These are phyloP conservation scores for Fusarium sp. DNA, from an alignment of 2,329 filamentous ascomycete genomes.

Conservation along the genomic window DNA sequence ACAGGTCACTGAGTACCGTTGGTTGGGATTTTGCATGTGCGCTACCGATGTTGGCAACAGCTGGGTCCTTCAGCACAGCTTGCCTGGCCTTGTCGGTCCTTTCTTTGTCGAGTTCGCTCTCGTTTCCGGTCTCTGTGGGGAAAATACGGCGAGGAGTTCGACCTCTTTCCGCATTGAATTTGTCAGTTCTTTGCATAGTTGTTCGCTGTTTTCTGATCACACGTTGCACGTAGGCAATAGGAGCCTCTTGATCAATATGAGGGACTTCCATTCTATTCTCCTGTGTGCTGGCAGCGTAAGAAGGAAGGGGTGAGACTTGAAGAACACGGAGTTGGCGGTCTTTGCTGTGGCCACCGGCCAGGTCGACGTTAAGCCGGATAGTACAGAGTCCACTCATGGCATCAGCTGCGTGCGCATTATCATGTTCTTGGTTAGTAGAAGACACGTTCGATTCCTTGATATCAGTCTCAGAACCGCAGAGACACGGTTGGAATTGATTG, in stretches of 20 bases:
- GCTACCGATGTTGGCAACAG: constrained; percentile 23
- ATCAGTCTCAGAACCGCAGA: constrained; percentile 8
- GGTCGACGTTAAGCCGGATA: constrained; percentile 7
- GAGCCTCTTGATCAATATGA: neutral
- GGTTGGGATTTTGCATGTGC: neutral
- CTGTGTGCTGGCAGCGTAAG: neutral
- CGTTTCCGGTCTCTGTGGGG: neutral
- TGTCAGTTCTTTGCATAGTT: constrained; percentile 12
- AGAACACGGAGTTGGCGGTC: constrained; percentile 28
- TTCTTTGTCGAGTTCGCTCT: neutral
- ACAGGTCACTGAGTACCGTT: neutral
- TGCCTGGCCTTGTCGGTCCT: constrained; percentile 13
- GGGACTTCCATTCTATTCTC: neutral
- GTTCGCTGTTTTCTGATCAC: neutral
- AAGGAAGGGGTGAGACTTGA: constrained; percentile 22
- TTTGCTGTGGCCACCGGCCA: neutral
- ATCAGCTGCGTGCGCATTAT: neutral
- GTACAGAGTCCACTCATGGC: constrained; percentile 8
- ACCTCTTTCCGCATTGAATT: neutral
- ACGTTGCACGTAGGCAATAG: constrained; percentile 30
- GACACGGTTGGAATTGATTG: constrained; percentile 3
- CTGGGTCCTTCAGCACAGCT: constrained; percentile 33
- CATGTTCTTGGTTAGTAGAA: neutral
- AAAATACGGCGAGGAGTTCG: neutral
- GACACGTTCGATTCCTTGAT: neutral